Evolutionary conservation across 2,329 filamentous ascomycete genomes (phyloP).

Genomic region (Beauveria sp.): DNA sequence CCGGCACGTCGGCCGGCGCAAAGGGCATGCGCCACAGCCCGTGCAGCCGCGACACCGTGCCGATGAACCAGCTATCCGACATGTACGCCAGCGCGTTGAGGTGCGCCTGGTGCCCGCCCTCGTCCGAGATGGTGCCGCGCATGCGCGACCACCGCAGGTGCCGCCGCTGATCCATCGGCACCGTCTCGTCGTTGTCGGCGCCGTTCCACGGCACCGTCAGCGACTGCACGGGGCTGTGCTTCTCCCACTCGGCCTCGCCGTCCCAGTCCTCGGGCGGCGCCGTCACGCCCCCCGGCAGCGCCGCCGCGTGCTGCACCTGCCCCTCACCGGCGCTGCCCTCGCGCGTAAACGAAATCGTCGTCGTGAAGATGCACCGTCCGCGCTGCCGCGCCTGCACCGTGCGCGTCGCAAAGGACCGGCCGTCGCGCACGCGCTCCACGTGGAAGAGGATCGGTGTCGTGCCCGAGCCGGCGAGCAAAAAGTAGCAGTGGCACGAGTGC

Average conservation of each 20-base stretch:
- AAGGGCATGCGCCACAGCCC: conserved; percentile 66
- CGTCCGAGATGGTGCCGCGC: conserved; percentile 62
- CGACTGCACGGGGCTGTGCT: conserved; percentile 41
- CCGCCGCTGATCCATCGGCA: conserved; percentile 53
- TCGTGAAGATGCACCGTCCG: conserved; percentile 88
- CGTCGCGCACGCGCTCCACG: conserved; percentile 87
- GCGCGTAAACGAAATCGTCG: conserved; percentile 80
- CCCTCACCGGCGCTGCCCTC: conserved; percentile 46
- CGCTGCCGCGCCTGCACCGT: conserved; percentile 93
- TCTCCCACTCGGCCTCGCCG: conserved; percentile 42
- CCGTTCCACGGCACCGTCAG: conserved; percentile 21
- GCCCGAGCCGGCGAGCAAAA: conserved; percentile 81
- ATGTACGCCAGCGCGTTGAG: conserved; percentile 87
- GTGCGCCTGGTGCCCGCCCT: conserved; percentile 72
- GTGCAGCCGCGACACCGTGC: conserved; percentile 75
- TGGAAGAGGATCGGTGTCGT: conserved; percentile 87
- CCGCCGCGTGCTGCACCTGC: conserved; percentile 57
- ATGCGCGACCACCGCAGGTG: conserved; percentile 69
- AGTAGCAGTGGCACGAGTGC: conserved; percentile 99
- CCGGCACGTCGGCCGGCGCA: conserved; percentile 44
- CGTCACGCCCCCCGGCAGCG: conserved; percentile 42
- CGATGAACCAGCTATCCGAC: conserved; percentile 88
- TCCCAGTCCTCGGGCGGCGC: conserved; percentile 31
- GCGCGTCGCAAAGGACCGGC: conserved; percentile 79
- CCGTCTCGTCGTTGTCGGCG: conserved; percentile 29